Evolutionary conservation across 306 rosid species (phyloP).

Genomic region (Bauhinia variegata): DNA sequence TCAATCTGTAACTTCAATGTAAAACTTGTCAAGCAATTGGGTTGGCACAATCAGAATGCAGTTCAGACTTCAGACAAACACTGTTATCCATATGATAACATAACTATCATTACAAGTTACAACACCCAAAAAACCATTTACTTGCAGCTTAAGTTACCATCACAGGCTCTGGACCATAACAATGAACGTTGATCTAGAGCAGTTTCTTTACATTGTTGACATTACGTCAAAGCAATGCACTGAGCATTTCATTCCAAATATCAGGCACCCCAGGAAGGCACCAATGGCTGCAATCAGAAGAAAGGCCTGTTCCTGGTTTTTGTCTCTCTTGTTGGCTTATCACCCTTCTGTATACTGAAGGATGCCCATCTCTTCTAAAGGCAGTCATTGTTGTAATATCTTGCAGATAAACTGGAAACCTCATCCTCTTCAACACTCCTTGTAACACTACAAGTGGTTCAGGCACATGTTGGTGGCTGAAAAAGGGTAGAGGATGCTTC

Average conservation of each 20-base stretch:
- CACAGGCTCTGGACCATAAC: conserved; percentile 34
- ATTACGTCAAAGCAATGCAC: conserved; percentile 59
- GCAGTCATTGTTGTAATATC: conserved; percentile 85
- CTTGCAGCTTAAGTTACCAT: conserved; percentile 22
- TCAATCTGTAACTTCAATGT: too few species aligned
- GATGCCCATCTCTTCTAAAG: conserved; percentile 87
- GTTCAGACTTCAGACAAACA: too few species aligned
- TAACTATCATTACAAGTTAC: conserved; percentile 12
- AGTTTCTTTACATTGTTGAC: conserved; percentile 43
- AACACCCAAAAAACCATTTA: conserved; percentile 32
- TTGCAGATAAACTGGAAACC: conserved; percentile 87
- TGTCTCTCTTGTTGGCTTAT: conserved; percentile 63
- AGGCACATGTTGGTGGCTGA: conserved; percentile 83
- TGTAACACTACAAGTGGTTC: conserved; percentile 67
- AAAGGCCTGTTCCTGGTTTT: conserved; percentile 50
- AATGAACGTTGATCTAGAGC: conserved; percentile 35
- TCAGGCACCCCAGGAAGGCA: conserved; percentile 99
- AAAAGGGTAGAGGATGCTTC: conserved; percentile 69
- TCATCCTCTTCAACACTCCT: conserved; percentile 76
- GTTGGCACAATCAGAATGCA: too few species aligned
- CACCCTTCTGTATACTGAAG: conserved; percentile 73
- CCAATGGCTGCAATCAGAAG: conserved; percentile 99
- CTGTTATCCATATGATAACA: conserved; percentile 37
- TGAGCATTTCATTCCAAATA: conserved; percentile 88
- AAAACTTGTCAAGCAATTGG: too few species aligned